Base-by-base conservation (phyloP, 257 asterid species). In the Ilex asprella region DNA sequence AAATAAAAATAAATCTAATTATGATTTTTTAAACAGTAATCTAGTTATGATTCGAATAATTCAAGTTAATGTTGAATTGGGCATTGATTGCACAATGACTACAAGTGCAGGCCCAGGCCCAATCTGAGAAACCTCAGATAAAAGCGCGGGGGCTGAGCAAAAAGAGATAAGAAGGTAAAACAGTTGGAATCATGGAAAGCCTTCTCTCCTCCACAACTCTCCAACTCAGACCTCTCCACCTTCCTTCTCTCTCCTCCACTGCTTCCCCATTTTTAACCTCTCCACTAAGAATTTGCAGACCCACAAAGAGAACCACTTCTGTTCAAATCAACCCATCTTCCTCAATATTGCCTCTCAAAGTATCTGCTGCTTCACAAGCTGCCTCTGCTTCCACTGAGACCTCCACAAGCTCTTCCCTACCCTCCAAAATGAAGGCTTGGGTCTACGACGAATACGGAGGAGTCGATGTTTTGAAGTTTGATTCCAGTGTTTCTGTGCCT, bases 401-500 rank as follows among this genome's bases (percentile, higher is more conserved):
- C 47, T 69, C 88, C 2, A 63, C 84, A 10, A 58, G 63, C 55
- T 63, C 83, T 52, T 61, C 84, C 0, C 30, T 86, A 11, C 97
- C 92, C 2, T 75, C 89, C 7, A 70, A 82, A 31, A 91, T 88
- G 98, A 84, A 88, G 82, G 95, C 86, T 8, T 91, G 96, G 98
- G 70, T 74, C 50, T 91, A 91, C 60, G 65, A 74, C 13, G 96
- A 88, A 61, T 88, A 91, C 54, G 98, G 98, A 0, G 81, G 90
- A 2, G 79, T 79, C 64, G 94, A 88, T 47, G 94, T 82, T 16
- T 66, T 88, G 88, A 88, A 88, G 76, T 69, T 86, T 39, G 89
- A 81, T 15, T 49, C 78, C 11, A 75, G 61, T 66, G 80, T 88
- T 60, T 63, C 80, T 0, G 93, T 91, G 15, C 97, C 97, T 44